Conservation (phyloP, 345 rosid species). For the Lepidium africanum region DNA sequence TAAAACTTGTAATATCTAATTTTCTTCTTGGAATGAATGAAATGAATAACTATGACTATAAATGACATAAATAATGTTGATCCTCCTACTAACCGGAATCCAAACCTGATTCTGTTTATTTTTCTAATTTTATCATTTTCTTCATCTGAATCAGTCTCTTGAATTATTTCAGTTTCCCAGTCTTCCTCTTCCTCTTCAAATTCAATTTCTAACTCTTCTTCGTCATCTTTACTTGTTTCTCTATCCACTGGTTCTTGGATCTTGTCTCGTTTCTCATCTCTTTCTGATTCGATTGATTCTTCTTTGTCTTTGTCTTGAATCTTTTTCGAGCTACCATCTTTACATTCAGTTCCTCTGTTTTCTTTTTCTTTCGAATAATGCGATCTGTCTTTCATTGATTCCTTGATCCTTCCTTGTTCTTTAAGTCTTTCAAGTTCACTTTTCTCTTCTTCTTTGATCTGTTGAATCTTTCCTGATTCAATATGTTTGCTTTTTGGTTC, state of each 20-base stretch:
- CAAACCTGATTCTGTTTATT: slow-evolving; percentile 14
- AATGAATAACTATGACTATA: slow-evolving; percentile 41
- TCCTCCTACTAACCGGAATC: slow-evolving; percentile 36
- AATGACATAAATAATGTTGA: slow-evolving; percentile 52
- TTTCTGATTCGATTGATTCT: neutral
- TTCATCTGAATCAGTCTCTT: slow-evolving; percentile 14
- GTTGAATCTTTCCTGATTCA: neutral
- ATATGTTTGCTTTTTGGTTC: neutral
- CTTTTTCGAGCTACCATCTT: neutral
- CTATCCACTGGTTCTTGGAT: neutral
- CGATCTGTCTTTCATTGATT: neutral
- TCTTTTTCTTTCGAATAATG: neutral
- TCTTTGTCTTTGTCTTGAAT: slow-evolving; percentile 10
- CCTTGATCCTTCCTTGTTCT: slow-evolving; percentile 1
- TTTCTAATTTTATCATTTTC: slow-evolving; percentile 11
- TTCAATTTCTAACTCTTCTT: slow-evolving; percentile 11
- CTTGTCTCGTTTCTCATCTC: slow-evolving; percentile 1
- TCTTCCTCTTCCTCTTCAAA: slow-evolving; percentile 26
- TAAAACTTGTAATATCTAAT: slow-evolving; percentile 21
- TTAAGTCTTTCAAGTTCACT: neutral
- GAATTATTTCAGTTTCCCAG: slow-evolving; percentile 23
- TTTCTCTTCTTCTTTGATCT: slow-evolving; percentile 4
- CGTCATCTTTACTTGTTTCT: slow-evolving; percentile 11
- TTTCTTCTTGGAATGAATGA: slow-evolving; percentile 42
- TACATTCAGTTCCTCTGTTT: neutral